Evolutionary conservation across 23 red algal genomes (phyloP).

Genomic region (Gracilaria gracilis): DNA sequence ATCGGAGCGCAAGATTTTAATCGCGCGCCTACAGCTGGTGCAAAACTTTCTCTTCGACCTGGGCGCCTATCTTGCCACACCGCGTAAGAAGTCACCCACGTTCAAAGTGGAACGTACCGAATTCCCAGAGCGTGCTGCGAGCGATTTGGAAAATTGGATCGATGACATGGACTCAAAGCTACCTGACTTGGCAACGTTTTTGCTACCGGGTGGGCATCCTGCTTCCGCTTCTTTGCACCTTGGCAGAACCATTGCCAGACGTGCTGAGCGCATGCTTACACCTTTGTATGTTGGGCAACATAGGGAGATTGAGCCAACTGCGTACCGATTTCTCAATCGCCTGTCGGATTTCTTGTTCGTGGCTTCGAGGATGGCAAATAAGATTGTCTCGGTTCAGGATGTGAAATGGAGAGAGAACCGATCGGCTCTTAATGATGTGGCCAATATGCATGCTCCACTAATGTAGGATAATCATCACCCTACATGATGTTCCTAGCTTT

Average conservation of each 20-base stretch:
- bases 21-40: slow-evolving; percentile 44
- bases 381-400: slow-evolving; percentile 36
- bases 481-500: too few species aligned
- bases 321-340: slow-evolving; percentile 81
- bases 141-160: slow-evolving; percentile 84
- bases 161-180: slow-evolving; percentile 78
- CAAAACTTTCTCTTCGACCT: slow-evolving; percentile 86
- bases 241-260: slow-evolving; percentile 78
- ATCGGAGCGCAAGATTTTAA: slow-evolving; percentile 12
- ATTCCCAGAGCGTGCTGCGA: slow-evolving; percentile 45
- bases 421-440: slow-evolving; percentile 7
- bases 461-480: too few species aligned
- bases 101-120: slow-evolving; percentile 50
- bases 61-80: slow-evolving; percentile 85
- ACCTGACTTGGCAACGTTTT: slow-evolving; percentile 81
- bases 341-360: slow-evolving; percentile 85
- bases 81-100: slow-evolving; percentile 54
- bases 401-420: slow-evolving; percentile 37
- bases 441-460: not conserved
- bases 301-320: slow-evolving; percentile 49
- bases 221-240: slow-evolving; percentile 80
- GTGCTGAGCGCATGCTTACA: slow-evolving; percentile 76
- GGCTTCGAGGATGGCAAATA: slow-evolving; percentile 64
- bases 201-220: slow-evolving; percentile 83
- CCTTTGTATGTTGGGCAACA: slow-evolving; percentile 42